These are phyloP conservation scores for Pyricularia grisea DNA, from an alignment of 2,329 filamentous ascomycete genomes.

Conservation along the genomic window DNA sequence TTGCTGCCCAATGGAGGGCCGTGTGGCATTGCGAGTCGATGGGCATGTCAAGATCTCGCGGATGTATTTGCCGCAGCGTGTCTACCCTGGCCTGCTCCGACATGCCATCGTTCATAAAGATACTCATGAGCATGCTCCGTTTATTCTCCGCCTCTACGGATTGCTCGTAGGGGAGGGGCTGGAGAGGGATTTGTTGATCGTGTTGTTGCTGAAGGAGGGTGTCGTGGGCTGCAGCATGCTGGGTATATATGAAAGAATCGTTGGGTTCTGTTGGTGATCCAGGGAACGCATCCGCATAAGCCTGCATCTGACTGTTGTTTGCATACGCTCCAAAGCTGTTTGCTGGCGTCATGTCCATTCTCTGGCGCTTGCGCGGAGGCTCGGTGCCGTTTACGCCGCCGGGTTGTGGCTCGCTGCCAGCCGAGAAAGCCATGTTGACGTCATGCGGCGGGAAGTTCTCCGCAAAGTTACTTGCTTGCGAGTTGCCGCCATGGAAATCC, in stretches of 20 bases:
- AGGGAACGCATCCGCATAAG: slow-evolving; percentile 38
- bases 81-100: slow-evolving; percentile 59
- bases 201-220: slow-evolving; percentile 13
- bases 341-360: slow-evolving; percentile 44
- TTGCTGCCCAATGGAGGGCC: slow-evolving; percentile 92
- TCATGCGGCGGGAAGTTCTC: slow-evolving; percentile 74
- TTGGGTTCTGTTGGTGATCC: slow-evolving; percentile 73
- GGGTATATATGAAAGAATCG: slow-evolving; percentile 65
- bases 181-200: slow-evolving; percentile 50
- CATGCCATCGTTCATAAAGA: slow-evolving; percentile 68
- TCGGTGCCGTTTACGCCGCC: slow-evolving; percentile 52
- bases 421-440: slow-evolving; percentile 62
- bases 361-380: slow-evolving; percentile 72
- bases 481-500: slow-evolving; percentile 48
- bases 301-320: slow-evolving; percentile 33
- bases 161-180: slow-evolving; percentile 52
- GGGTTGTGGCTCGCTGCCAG: slow-evolving; percentile 23
- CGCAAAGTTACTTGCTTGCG: slow-evolving; percentile 85
- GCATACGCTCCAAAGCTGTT: slow-evolving; percentile 39
- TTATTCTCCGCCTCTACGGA: slow-evolving; percentile 66
- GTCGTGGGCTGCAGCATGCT: slow-evolving; percentile 26
- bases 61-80: slow-evolving; percentile 64
- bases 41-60: slow-evolving; percentile 77
- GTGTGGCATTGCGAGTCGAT: slow-evolving; percentile 86
- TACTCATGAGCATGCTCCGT: slow-evolving; percentile 68